A percentile compares a stretch with the other conserved stretches of the same genome.
Conservation (phyloP, 2,329 filamentous ascomycete genomes). For the Talaromyces sp. region DNA sequence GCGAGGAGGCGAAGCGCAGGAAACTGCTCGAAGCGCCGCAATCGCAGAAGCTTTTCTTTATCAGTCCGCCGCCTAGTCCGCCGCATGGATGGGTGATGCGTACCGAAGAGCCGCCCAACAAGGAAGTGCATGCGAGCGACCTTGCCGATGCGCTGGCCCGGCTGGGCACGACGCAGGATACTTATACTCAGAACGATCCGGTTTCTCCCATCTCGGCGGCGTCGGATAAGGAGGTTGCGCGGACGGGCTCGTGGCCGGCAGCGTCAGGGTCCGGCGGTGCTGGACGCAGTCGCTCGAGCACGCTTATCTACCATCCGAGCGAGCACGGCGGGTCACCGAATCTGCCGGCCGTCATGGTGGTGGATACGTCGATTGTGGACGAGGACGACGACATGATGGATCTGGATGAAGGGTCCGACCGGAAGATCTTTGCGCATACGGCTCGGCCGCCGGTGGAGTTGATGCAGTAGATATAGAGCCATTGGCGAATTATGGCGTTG, state of each 20-base stretch:
- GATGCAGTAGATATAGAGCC: conserved; percentile 35
- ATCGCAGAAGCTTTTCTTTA: conserved; percentile 59
- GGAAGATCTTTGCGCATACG: conserved; percentile 47
- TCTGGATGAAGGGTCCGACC: conserved; percentile 20
- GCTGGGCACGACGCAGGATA: conserved; percentile 29
- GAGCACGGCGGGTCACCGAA: conserved; percentile 55
- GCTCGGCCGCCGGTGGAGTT: conserved; percentile 51
- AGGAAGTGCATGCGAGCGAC: conserved; percentile 58
- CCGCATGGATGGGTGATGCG: conserved; percentile 61
- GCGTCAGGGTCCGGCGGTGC: conserved; percentile 26
- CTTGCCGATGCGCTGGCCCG: conserved; percentile 51
- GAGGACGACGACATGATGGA: conserved; percentile 38
- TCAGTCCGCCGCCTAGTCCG: conserved; percentile 57
- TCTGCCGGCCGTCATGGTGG: conserved; percentile 58
- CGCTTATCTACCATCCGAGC: conserved; percentile 57
- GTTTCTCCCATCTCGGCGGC: conserved; percentile 28
- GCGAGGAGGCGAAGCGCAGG: conserved; percentile 23
- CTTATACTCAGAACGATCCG: conserved; percentile 16
- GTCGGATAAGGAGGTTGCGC: conserved; percentile 14
- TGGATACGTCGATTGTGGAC: conserved; percentile 48
- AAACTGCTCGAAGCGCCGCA: conserved; percentile 52
- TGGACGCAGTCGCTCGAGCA: conserved; percentile 48
- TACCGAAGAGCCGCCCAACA: conserved; percentile 60
- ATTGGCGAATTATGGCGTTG: background rate
- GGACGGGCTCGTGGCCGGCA: conserved; percentile 15